These are phyloP conservation scores for Sporothrix inflata DNA, from an alignment of 2,329 filamentous ascomycete genomes.

Conservation along the genomic window DNA sequence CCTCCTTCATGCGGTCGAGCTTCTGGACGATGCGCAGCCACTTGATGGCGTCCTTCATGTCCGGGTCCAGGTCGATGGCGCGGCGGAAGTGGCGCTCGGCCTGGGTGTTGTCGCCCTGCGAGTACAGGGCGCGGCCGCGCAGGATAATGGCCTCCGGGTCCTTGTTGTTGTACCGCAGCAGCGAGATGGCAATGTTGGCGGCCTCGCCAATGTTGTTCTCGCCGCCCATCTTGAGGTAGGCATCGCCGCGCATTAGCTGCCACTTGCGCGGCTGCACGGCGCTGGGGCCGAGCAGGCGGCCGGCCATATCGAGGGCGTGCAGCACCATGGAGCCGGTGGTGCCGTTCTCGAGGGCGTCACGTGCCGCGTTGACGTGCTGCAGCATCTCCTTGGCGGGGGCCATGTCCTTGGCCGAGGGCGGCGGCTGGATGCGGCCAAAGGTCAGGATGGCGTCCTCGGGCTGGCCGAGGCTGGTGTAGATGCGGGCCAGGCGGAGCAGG, in stretches of 20 bases:
- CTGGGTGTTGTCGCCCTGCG: slow-evolving; percentile 92
- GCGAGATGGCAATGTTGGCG: slow-evolving; percentile 85
- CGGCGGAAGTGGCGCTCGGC: slow-evolving; percentile 90
- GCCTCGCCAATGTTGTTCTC: slow-evolving; percentile 88
- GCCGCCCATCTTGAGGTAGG: slow-evolving; percentile 89
- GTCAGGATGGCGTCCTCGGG: slow-evolving; percentile 85
- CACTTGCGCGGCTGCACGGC: slow-evolving; percentile 87
- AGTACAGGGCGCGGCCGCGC: slow-evolving; percentile 83
- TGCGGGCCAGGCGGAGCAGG: slow-evolving; percentile 81
- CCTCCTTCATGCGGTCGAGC: slow-evolving; percentile 89
- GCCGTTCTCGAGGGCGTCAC: slow-evolving; percentile 73
- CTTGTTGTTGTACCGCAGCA: slow-evolving; percentile 83
- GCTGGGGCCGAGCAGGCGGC: slow-evolving; percentile 73
- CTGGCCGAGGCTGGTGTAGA: slow-evolving; percentile 84
- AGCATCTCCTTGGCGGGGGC: slow-evolving; percentile 83
- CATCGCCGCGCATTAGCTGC: slow-evolving; percentile 89
- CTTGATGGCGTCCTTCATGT: slow-evolving; percentile 85
- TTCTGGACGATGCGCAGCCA: slow-evolving; percentile 89
- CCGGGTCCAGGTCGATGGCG: slow-evolving; percentile 86
- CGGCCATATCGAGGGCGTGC: slow-evolving; percentile 88
- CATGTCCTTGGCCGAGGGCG: slow-evolving; percentile 83
- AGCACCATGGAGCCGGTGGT: slow-evolving; percentile 88
- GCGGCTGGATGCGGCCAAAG: slow-evolving; percentile 77
- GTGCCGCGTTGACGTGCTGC: slow-evolving; percentile 77
- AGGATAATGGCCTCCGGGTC: slow-evolving; percentile 94